Evolutionary conservation across 768 basidiomycete species (phyloP).

Genomic region (Leucocoprinus sp.): DNA sequence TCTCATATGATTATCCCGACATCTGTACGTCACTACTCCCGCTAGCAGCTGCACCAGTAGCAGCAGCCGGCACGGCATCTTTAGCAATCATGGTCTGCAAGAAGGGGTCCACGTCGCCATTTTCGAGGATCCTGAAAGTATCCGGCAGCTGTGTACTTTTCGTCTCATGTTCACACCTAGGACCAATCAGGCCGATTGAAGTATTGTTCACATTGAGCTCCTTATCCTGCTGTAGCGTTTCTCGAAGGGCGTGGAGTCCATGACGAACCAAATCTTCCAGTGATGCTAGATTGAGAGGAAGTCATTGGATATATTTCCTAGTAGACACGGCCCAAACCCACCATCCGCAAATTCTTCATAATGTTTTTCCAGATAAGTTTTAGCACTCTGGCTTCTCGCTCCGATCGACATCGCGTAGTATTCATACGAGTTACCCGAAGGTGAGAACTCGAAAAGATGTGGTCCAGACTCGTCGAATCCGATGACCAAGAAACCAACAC

Average conservation of each 20-base stretch:
- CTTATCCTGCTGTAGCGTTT: slow-evolving; percentile 98
- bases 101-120: slow-evolving; percentile 61
- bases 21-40: slow-evolving; percentile 66
- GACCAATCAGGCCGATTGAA: slow-evolving; percentile 87
- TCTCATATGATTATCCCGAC: slow-evolving; percentile 44
- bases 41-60: slow-evolving; percentile 18
- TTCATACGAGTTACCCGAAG: slow-evolving; percentile 94
- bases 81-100: slow-evolving; percentile 74
- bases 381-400: slow-evolving; percentile 94
- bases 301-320: no score
- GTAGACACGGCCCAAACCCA: slow-evolving; percentile 23
- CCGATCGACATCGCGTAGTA: slow-evolving; percentile 99
- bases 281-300: slow-evolving; percentile 39
- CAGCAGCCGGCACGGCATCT: slow-evolving; percentile 33
- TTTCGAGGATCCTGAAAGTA: slow-evolving; percentile 16
- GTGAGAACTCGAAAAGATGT: slow-evolving; percentile 97
- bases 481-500: slow-evolving; percentile 97
- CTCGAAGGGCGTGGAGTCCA: slow-evolving; percentile 89
- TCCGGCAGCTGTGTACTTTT: slow-evolving; percentile 35
- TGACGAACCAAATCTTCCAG: slow-evolving; percentile 87
- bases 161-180: slow-evolving; percentile 51
- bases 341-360: slow-evolving; percentile 82
- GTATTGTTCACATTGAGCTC: slow-evolving; percentile 91
- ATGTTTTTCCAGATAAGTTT: slow-evolving; percentile 96
- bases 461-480: slow-evolving; percentile 96